Percentiles rank a stretch among this genome's conserved stretches.
These are phyloP conservation scores for Pythium utonaiense DNA, from an alignment of 352 stramenopile species.

Conservation along the genomic window DNA sequence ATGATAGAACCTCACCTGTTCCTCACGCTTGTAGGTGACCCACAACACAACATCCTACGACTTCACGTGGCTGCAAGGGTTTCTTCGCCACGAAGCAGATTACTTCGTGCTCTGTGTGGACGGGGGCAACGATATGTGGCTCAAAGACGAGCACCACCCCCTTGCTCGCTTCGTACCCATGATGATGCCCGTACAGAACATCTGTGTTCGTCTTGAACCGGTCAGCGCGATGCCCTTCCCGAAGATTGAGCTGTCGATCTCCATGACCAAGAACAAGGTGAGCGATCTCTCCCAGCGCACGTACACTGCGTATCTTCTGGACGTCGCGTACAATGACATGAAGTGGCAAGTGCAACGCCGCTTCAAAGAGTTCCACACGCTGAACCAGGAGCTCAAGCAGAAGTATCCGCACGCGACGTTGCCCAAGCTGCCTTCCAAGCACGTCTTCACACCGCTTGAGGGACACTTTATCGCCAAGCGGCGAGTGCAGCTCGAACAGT, in stretches of 20 bases:
- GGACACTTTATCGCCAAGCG: constrained; percentile 59
- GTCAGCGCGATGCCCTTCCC: constrained; percentile 62
- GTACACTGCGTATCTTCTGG: constrained; percentile 71
- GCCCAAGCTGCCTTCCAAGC: constrained; percentile 55
- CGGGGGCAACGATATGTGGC: constrained; percentile 32
- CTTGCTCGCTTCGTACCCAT: neutral
- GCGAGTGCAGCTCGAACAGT: constrained; percentile 64
- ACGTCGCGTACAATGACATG: constrained; percentile 66
- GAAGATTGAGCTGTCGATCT: constrained; percentile 54
- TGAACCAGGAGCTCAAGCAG: constrained; percentile 67
- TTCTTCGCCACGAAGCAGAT: constrained; percentile 37
- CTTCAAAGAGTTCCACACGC: constrained; percentile 58
- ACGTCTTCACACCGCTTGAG: constrained; percentile 62
- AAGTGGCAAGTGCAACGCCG: constrained; percentile 63
- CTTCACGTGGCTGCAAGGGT: constrained; percentile 22
- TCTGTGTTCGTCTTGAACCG: constrained; percentile 28
- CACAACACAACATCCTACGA: neutral
- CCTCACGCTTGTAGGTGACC: neutral
- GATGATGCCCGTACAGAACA: neutral
- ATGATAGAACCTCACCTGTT: neutral
- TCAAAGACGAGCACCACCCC: constrained; percentile 46
- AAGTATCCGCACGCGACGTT: constrained; percentile 40
- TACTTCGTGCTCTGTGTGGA: constrained; percentile 46
- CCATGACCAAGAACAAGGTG: constrained; percentile 67
- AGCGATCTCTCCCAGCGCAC: constrained; percentile 71